These are phyloP conservation scores for Chalciporus sp. DNA, from an alignment of 1,284 basidiomycete genomes.

Conservation along the genomic window DNA sequence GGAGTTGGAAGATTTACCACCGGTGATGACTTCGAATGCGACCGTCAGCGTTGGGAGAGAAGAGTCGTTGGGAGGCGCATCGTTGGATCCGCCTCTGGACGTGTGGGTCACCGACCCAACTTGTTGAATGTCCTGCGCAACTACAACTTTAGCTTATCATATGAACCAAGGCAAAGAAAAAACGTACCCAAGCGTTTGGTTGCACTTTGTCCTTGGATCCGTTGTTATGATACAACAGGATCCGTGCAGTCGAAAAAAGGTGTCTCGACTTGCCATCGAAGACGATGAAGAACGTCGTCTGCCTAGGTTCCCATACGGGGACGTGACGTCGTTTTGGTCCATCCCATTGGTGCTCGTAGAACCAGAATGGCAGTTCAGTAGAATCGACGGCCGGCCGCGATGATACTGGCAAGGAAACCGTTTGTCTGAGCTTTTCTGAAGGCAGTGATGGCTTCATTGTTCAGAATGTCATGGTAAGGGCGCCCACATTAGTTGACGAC, in stretches of 20 bases:
- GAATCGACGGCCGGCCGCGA: neutral
- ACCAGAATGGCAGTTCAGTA: slow-evolving; percentile 5
- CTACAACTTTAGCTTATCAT: no score
- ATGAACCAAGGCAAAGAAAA: neutral
- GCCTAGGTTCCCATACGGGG: slow-evolving; percentile 30
- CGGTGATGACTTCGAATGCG: slow-evolving; percentile 22
- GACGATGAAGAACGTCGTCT: slow-evolving; percentile 26
- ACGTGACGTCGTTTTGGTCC: slow-evolving; percentile 25
- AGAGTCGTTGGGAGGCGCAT: slow-evolving; percentile 13
- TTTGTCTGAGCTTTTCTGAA: neutral
- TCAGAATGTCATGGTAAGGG: neutral
- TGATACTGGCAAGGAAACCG: neutral
- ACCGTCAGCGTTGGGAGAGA: slow-evolving; percentile 24
- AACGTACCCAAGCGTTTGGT: slow-evolving; percentile 24
- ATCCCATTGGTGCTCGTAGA: slow-evolving; percentile 30
- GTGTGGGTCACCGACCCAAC: slow-evolving; percentile 15
- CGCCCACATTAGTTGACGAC: no score
- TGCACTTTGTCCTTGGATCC: slow-evolving; percentile 7
- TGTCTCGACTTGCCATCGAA: slow-evolving; percentile 24
- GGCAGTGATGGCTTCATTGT: neutral
- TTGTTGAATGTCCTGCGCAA: slow-evolving; percentile 21
- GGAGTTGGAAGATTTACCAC: slow-evolving; percentile 1
- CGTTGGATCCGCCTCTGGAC: slow-evolving; percentile 4
- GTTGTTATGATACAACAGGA: slow-evolving; percentile 18
- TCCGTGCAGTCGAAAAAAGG: slow-evolving; percentile 23